Percentiles rank a stretch among this genome's conserved stretches.
phyloP scores from a whole-genome alignment of 2,329 filamentous ascomycete species.

The Neopestalotiopsis sp. region DNA sequence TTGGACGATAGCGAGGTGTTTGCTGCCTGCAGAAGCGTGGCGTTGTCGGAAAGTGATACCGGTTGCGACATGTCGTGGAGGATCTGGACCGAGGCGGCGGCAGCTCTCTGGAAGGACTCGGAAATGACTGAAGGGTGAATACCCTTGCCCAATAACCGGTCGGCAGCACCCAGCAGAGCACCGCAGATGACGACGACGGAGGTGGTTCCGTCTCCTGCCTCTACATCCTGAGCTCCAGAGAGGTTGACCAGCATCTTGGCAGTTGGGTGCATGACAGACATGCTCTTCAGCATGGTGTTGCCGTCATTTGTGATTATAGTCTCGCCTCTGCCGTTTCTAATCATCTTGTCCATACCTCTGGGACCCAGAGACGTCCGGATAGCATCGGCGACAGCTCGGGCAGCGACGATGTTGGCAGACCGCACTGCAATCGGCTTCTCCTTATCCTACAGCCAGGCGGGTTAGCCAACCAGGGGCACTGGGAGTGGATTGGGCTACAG shows the following conservation, averaged over 20 bases:
- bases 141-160: slow-evolving; percentile 87
- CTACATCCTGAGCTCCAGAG: slow-evolving; percentile 95
- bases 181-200: slow-evolving; percentile 98
- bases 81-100: slow-evolving; percentile 84
- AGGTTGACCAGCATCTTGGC: slow-evolving; percentile 99
- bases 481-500: slow-evolving; percentile 19
- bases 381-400: slow-evolving; percentile 96
- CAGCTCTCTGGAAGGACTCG: slow-evolving; percentile 95
- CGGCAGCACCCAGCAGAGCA: slow-evolving; percentile 90
- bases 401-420: slow-evolving; percentile 95
- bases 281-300: slow-evolving; percentile 98
- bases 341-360: slow-evolving; percentile 99
- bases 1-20: slow-evolving; percentile 98
- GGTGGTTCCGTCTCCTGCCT: slow-evolving; percentile 97
- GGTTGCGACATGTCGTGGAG: slow-evolving; percentile 96
- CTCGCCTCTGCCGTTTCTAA: slow-evolving; percentile 93
- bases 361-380: slow-evolving; percentile 96
- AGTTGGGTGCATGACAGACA: slow-evolving; percentile 99
- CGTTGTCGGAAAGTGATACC: slow-evolving; percentile 84
- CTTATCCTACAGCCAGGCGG: slow-evolving; percentile 66
- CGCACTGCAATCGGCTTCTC: slow-evolving; percentile 98
- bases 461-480: slow-evolving; percentile 9
- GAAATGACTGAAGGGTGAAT: slow-evolving; percentile 98
- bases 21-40: slow-evolving; percentile 91
- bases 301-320: slow-evolving; percentile 99